Conservation (phyloP, 2,329 filamentous ascomycete genomes). For the Penicillium brasilianum region DNA sequence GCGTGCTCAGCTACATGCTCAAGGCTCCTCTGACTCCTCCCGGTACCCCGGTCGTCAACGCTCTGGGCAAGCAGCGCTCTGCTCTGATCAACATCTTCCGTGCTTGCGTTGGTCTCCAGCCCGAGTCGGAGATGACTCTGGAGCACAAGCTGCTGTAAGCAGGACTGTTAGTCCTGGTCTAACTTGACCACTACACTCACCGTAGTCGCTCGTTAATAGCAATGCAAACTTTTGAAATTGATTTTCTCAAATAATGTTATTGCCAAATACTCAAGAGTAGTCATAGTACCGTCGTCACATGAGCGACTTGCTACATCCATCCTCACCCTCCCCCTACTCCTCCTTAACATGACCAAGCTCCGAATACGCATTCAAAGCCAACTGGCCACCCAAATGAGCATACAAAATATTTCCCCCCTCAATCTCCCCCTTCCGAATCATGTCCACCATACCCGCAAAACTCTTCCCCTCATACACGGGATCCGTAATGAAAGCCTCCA, state of each 20-base stretch:
- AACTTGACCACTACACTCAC: conserved; percentile 22
- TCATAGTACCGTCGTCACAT: not conserved
- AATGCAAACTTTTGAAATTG: conserved; percentile 18
- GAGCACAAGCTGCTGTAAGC: conserved; percentile 93
- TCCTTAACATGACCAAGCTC: conserved; percentile 39
- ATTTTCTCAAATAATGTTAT: not conserved
- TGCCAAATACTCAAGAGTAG: not conserved
- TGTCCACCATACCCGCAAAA: conserved; percentile 71
- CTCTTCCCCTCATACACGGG: conserved; percentile 79
- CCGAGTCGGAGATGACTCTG: conserved; percentile 97
- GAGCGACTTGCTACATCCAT: not conserved
- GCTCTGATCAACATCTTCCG: conserved; percentile 98
- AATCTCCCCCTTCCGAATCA: conserved; percentile 68
- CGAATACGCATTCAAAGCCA: conserved; percentile 72
- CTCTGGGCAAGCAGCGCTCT: conserved; percentile 92
- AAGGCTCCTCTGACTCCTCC: conserved; percentile 91
- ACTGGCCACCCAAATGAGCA: conserved; percentile 72
- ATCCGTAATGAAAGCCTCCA: conserved; percentile 75
- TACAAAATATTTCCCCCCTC: conserved; percentile 70
- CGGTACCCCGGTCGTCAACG: conserved; percentile 93
- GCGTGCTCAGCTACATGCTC: conserved; percentile 98
- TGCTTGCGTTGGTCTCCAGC: conserved; percentile 93
- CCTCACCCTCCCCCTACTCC: not conserved
- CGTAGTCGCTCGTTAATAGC: conserved; percentile 35
- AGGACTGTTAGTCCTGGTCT: not conserved